Evolutionary conservation across 2,329 filamentous ascomycete species (phyloP).

Genomic region (Fusarium caatingaense): DNA sequence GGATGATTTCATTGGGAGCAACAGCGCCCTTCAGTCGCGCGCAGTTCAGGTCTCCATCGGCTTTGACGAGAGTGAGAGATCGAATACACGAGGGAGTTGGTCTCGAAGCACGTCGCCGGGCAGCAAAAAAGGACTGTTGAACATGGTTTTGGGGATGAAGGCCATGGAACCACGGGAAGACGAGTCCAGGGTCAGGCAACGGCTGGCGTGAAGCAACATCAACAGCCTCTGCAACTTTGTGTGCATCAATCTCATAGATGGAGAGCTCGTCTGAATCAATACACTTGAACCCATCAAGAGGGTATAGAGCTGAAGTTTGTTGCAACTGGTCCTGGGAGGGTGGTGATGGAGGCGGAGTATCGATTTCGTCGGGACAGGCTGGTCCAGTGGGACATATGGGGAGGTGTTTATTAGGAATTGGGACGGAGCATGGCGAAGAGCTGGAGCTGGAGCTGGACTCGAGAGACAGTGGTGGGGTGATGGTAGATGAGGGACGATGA

Average conservation of each 20-base stretch:
- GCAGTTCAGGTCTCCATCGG: conserved; percentile 79
- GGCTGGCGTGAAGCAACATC: conserved; percentile 82
- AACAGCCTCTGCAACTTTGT: conserved; percentile 76
- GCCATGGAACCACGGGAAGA: conserved; percentile 97
- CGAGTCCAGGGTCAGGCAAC: conserved; percentile 82
- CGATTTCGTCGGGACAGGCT: conserved; percentile 62
- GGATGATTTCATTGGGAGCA: conserved; percentile 81
- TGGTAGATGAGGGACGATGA: conserved; percentile 58
- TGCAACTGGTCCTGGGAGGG: conserved; percentile 68
- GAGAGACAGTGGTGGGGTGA: conserved; percentile 57
- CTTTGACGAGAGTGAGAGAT: conserved; percentile 87
- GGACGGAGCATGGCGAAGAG: conserved; percentile 47
- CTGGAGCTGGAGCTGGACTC: conserved; percentile 43
- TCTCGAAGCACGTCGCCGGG: conserved; percentile 76
- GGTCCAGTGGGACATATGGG: conserved; percentile 89
- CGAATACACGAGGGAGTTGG: conserved; percentile 79
- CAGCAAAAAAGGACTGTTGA: conserved; percentile 89
- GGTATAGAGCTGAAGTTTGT: conserved; percentile 78
- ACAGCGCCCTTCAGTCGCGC: conserved; percentile 89
- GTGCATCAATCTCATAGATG: conserved; percentile 79
- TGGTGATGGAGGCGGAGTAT: conserved; percentile 74
- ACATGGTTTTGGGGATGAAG: conserved; percentile 89
- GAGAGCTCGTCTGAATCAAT: conserved; percentile 64
- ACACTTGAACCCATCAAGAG: conserved; percentile 72
- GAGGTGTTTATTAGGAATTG: conserved; percentile 89